Conservation (phyloP, 768 basidiomycete genomes). For the Boletus rubroflammeus region DNA sequence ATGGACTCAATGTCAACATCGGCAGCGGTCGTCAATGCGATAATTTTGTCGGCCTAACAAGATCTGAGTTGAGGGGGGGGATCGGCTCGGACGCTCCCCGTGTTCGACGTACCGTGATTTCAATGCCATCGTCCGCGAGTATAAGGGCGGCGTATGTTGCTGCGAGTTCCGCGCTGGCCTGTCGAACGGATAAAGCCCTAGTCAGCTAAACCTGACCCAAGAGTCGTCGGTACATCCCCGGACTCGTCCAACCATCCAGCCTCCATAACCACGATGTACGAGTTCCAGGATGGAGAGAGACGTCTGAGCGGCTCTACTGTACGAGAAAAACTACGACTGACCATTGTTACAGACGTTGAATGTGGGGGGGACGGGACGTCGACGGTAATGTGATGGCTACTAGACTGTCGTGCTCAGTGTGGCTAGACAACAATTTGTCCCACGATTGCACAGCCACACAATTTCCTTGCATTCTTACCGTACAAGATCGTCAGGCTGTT, state of each 20-base stretch:
- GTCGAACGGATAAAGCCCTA: background rate
- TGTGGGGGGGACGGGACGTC: slow-evolving; percentile 10
- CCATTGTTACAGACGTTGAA: slow-evolving; percentile 22
- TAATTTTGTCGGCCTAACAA: slow-evolving; percentile 86
- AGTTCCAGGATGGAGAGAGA: background rate
- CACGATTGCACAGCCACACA: slow-evolving; percentile 13
- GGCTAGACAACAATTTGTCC: slow-evolving; percentile 1
- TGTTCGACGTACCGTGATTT: slow-evolving; percentile 81
- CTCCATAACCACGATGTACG: background rate
- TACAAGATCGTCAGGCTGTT: no score
- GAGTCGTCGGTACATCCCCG: slow-evolving; percentile 7
- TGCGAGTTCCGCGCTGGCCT: slow-evolving; percentile 76
- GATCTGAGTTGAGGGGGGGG: background rate
- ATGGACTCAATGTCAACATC: slow-evolving; percentile 88
- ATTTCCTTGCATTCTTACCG: no score
- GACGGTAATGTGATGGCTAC: slow-evolving; percentile 13
- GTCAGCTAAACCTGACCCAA: slow-evolving; percentile 14
- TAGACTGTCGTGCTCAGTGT: background rate
- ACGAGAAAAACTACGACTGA: slow-evolving; percentile 11
- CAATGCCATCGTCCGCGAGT: slow-evolving; percentile 94
- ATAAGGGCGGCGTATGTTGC: slow-evolving; percentile 97
- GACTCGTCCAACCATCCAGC: slow-evolving; percentile 19
- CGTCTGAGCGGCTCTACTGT: background rate
- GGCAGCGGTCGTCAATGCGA: slow-evolving; percentile 80
- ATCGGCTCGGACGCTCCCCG: background rate